Evolutionary conservation across 2,329 filamentous ascomycete species (phyloP).

Genomic region (Colletotrichum cuscutae): DNA sequence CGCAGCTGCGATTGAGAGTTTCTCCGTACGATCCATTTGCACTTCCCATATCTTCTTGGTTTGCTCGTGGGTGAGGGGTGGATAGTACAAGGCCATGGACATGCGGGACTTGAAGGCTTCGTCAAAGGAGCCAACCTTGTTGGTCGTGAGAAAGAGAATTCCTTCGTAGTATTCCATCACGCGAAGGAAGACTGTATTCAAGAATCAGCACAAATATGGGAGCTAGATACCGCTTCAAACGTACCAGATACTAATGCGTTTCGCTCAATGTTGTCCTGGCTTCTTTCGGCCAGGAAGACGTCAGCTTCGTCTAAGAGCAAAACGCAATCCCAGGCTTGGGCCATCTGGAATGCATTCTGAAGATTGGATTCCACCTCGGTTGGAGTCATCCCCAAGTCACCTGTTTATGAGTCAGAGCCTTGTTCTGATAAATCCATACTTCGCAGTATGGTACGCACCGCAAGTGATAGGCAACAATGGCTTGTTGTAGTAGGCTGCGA

Average conservation of each 20-base stretch:
- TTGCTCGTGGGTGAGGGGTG: conserved; percentile 49
- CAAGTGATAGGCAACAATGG: conserved; percentile 57
- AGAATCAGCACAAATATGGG: neutral
- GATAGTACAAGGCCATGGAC: conserved; percentile 51
- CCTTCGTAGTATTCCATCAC: conserved; percentile 62
- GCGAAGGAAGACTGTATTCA: conserved; percentile 51
- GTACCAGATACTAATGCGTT: conserved; percentile 20
- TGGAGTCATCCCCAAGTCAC: conserved; percentile 8
- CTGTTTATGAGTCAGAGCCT: conserved; percentile 52
- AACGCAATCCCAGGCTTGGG: conserved; percentile 32
- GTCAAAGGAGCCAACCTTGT: conserved; percentile 59
- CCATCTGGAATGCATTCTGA: neutral
- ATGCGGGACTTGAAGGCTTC: conserved; percentile 60
- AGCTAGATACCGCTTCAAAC: neutral
- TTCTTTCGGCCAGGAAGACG: conserved; percentile 74
- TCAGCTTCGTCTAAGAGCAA: conserved; percentile 22
- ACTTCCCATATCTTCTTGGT: conserved; percentile 54
- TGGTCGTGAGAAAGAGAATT: conserved; percentile 61
- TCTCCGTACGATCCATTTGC: conserved; percentile 42
- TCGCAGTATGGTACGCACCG: conserved; percentile 54
- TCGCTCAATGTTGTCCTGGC: conserved; percentile 45
- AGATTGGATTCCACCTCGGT: conserved; percentile 16
- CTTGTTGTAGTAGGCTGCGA: conserved; percentile 25
- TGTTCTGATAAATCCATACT: conserved; percentile 49
- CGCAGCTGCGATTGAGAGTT: conserved; percentile 34